phyloP scores from a whole-genome alignment of 2,329 filamentous ascomycete species.

The Nemania serpens region DNA sequence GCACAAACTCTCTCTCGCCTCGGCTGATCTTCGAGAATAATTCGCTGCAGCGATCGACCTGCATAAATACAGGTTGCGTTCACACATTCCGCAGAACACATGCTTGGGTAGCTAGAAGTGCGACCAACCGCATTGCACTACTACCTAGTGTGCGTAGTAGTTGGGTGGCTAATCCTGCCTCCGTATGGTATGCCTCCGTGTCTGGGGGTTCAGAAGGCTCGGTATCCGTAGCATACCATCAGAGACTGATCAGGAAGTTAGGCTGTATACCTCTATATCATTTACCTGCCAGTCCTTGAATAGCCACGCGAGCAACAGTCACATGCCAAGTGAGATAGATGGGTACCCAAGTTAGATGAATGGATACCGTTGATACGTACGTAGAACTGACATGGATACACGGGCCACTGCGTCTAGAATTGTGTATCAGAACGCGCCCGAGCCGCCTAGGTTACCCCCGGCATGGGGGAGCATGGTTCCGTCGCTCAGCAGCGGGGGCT shows the following conservation, averaged over 20 bases:
- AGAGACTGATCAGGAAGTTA: background rate
- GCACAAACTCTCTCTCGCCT: background rate
- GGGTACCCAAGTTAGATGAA: background rate
- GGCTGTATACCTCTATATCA: background rate
- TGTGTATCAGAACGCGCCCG: background rate
- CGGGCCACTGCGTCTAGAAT: background rate
- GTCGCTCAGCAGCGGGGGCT: background rate
- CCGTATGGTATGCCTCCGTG: background rate
- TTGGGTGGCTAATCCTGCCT: no score
- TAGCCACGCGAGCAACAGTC: background rate
- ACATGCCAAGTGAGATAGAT: background rate
- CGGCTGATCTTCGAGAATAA: background rate
- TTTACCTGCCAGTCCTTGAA: no score
- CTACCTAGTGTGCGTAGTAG: no score
- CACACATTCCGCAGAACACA: background rate
- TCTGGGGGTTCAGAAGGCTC: background rate
- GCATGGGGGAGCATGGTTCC: background rate
- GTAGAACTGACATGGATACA: no score
- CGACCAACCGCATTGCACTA: no score
- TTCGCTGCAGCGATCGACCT: background rate
- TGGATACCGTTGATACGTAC: background rate
- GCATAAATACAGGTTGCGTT: background rate
- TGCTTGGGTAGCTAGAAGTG: no score
- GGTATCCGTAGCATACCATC: background rate
- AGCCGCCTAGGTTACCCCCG: background rate